Percentiles rank a stretch among this genome's conserved stretches.
Conservation (phyloP, 208 protist species). For the Leishmania gerbilli region DNA sequence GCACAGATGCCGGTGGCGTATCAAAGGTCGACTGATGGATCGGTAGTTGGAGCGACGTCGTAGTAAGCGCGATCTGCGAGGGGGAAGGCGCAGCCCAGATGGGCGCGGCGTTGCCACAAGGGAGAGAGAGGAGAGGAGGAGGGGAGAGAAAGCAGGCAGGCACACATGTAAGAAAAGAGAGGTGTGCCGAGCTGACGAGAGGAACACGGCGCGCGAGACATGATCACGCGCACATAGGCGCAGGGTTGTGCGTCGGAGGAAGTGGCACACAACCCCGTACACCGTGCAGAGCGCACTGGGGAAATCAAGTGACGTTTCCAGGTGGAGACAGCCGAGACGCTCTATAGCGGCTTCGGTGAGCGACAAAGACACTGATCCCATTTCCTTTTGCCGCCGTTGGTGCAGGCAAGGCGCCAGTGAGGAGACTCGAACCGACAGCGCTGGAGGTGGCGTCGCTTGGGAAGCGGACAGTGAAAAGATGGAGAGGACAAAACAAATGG, state of each 20-base stretch:
- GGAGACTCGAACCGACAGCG: not conserved
- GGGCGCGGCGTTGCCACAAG: not conserved
- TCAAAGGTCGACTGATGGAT: not conserved
- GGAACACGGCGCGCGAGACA: not conserved
- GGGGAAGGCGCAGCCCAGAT: not conserved
- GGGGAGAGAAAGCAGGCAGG: conserved; percentile 3
- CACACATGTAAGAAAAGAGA: not conserved
- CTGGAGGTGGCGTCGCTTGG: not conserved
- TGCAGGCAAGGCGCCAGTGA: not conserved
- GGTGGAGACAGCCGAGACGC: not conserved
- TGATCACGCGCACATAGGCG: not conserved
- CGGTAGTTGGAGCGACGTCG: not conserved
- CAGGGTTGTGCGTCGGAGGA: not conserved
- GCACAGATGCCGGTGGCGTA: not conserved
- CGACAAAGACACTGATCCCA: too few species aligned
- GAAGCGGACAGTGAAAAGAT: not conserved
- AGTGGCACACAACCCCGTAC: not conserved
- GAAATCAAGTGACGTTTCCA: not conserved
- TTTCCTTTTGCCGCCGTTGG: not conserved
- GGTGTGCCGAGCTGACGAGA: not conserved
- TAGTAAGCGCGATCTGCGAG: not conserved
- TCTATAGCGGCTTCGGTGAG: not conserved
- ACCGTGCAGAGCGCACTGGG: not conserved
- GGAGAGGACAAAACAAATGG: not conserved
- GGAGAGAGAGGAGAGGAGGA: not conserved